These are phyloP conservation scores for Kondoa subrosea DNA, from an alignment of 768 basidiomycete species.

Conservation along the genomic window DNA sequence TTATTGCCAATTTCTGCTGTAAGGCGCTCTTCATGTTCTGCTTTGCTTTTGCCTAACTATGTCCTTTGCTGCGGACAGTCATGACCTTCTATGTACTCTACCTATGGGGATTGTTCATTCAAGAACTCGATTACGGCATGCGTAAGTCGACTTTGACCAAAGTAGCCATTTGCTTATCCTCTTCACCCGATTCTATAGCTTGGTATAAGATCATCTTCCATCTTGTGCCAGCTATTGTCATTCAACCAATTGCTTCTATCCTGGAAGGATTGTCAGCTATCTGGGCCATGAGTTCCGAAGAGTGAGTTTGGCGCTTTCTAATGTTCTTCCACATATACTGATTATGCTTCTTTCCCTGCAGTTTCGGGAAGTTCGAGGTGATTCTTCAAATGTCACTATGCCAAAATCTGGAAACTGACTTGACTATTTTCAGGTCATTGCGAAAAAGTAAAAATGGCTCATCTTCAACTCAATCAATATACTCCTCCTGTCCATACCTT, in stretches of 20 bases:
- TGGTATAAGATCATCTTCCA: conserved; percentile 29
- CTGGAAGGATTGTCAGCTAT: conserved; percentile 30
- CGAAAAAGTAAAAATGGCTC: background rate
- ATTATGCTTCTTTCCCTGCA: background rate
- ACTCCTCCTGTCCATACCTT: too few relatives aligned
- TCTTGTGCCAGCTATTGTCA: conserved; percentile 25
- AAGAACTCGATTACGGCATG: conserved; percentile 8
- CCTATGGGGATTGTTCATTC: conserved; percentile 29
- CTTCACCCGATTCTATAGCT: conserved; percentile 25
- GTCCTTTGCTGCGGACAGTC: too few relatives aligned
- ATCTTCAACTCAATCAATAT: too few relatives aligned
- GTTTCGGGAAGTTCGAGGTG: background rate
- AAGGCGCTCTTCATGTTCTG: conserved; percentile 25
- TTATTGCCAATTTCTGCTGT: conserved; percentile 31
- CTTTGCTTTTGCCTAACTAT: too few relatives aligned
- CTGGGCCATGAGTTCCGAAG: conserved; percentile 28
- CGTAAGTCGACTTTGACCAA: background rate
- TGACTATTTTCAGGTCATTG: background rate
- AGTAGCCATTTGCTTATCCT: background rate
- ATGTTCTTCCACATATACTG: background rate
- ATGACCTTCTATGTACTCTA: conserved; percentile 22
- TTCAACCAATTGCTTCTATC: conserved; percentile 30
- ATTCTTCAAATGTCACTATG: background rate
- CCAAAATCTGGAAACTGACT: background rate
- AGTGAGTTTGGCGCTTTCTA: conserved; percentile 15